phyloP scores from a whole-genome alignment of 805 yeast genomes.

The Wickerhamiella spandovensis region DNA sequence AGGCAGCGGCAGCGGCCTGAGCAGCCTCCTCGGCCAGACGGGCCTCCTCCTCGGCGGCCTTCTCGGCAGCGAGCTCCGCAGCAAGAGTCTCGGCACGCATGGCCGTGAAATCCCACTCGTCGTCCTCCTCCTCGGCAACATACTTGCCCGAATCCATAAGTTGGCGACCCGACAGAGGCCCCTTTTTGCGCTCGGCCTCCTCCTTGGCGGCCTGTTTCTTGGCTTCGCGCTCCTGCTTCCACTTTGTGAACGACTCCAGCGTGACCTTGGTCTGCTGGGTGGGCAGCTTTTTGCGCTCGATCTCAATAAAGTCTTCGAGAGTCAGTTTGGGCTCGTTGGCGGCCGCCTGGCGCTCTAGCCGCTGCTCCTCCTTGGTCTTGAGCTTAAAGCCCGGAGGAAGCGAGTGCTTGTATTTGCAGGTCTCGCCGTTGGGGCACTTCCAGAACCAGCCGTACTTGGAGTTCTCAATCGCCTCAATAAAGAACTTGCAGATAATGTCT shows the following conservation, averaged over 20 bases:
- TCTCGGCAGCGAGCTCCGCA: constrained; percentile 6
- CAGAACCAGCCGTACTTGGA: constrained; percentile 99
- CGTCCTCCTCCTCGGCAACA: constrained; percentile 21
- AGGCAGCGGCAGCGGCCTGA: neutral
- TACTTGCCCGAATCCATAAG: constrained; percentile 29
- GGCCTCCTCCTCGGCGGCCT: constrained; percentile 2
- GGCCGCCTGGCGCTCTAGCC: constrained; percentile 71
- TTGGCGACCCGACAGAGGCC: constrained; percentile 23
- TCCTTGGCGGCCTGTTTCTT: constrained; percentile 33
- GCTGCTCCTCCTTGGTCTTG: constrained; percentile 92
- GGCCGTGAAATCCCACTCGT: constrained; percentile 26
- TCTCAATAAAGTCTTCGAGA: constrained; percentile 87
- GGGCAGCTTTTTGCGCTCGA: constrained; percentile 79
- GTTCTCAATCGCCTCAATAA: constrained; percentile 93
- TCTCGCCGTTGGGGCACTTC: constrained; percentile 90
- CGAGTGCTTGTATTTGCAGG: constrained; percentile 89
- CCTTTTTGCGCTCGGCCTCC: constrained; percentile 32
- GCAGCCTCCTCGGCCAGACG: neutral
- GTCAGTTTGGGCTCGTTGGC: constrained; percentile 83
- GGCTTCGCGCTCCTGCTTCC: constrained; percentile 64
- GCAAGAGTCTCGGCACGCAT: constrained; percentile 24
- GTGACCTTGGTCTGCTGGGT: constrained; percentile 71
- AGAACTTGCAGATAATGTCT: constrained; percentile 83
- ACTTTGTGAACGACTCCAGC: constrained; percentile 57
- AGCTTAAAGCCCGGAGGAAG: constrained; percentile 93